Percentiles rank a stretch among this genome's conserved stretches.
Conservation (phyloP, 1,139 yeast species). For the Yamadazyma epiphylla region DNA sequence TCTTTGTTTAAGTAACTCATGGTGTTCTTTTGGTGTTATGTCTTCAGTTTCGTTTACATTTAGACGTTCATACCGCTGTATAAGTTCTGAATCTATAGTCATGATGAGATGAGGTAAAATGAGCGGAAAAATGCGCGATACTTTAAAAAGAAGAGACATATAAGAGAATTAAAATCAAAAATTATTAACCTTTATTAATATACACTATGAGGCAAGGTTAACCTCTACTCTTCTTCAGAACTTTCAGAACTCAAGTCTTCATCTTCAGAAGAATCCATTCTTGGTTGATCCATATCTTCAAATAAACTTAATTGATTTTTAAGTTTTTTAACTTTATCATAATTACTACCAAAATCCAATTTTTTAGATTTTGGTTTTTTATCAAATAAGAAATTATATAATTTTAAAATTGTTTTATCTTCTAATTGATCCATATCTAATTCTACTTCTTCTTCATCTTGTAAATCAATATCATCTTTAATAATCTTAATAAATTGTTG, state of each 20-base stretch:
- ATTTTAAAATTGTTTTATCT: conserved; percentile 74
- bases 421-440: conserved; percentile 93
- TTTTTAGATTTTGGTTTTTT: conserved; percentile 47
- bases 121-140: no score
- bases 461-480: conserved; percentile 75
- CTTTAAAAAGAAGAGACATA: neutral
- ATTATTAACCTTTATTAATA: neutral
- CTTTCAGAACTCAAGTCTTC: conserved; percentile 49
- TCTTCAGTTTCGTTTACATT: no score
- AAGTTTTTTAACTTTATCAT: conserved; percentile 78
- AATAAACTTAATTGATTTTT: conserved; percentile 79
- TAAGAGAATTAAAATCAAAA: no score
- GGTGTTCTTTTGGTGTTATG: no score
- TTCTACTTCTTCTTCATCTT: conserved; percentile 66
- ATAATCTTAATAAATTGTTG: conserved; percentile 83
- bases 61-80: no score
- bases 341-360: conserved; percentile 49
- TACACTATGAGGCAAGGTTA: neutral
- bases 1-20: no score
- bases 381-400: conserved; percentile 76
- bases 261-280: conserved; percentile 41
- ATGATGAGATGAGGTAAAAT: neutral
- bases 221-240: conserved; percentile 57
- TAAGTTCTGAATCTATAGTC: neutral
- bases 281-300: conserved; percentile 42